phyloP scores from a whole-genome alignment of 345 rosid genomes.

The Rhizophora apiculata region DNA sequence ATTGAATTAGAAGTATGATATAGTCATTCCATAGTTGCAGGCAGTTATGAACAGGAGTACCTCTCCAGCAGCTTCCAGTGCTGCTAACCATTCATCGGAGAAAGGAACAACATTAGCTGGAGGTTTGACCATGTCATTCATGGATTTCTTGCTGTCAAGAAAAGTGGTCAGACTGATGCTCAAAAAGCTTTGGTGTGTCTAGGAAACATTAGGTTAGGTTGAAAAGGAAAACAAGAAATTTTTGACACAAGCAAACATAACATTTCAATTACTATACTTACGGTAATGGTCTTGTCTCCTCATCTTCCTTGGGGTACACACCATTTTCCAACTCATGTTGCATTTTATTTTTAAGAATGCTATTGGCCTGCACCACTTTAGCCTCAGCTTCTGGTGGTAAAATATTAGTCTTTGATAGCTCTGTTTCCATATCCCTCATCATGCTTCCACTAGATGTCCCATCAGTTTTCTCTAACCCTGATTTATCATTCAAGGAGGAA shows the following conservation, averaged over 20 bases:
- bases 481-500: constrained; percentile 23
- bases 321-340: constrained; percentile 16
- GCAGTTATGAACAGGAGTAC: constrained; percentile 28
- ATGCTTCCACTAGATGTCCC: constrained; percentile 23
- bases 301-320: constrained; percentile 24
- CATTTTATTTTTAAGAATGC: constrained; percentile 14
- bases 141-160: constrained; percentile 38
- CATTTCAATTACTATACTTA: constrained; percentile 35
- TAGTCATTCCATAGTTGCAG: not conserved
- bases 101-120: constrained; percentile 67
- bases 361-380: constrained; percentile 18
- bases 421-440: constrained; percentile 22
- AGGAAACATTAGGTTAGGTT: not conserved
- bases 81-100: constrained; percentile 95
- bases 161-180: constrained; percentile 1
- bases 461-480: constrained; percentile 14
- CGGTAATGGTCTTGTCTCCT: constrained; percentile 27
- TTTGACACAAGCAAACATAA: constrained; percentile 8
- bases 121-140: constrained; percentile 45
- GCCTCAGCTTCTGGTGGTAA: constrained; percentile 30
- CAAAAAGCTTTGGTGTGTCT: not conserved
- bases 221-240: not conserved
- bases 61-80: constrained; percentile 96
- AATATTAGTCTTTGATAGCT: constrained; percentile 16
- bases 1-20: constrained; percentile 12